Percentiles rank a stretch among this genome's conserved stretches.
phyloP scores from a whole-genome alignment of 495 filamentous ascomycete species.

The Trichoderma reesei region DNA sequence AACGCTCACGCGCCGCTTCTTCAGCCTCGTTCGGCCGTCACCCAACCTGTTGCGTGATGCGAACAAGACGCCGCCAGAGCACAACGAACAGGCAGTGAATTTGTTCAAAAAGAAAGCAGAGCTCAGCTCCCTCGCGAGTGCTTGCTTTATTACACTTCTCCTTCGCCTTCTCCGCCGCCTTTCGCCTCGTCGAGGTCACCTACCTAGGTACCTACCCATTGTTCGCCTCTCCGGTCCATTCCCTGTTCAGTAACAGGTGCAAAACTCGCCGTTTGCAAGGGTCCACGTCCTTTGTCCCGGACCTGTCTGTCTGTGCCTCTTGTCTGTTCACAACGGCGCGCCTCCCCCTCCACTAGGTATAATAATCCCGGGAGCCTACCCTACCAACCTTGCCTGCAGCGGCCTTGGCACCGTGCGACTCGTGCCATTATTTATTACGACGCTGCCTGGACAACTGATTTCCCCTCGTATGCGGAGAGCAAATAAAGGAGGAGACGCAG shows the following conservation, averaged over 20 bases:
- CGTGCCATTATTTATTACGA: constrained; percentile 5
- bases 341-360: neutral
- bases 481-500: constrained; percentile 2
- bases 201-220: too few relatives aligned
- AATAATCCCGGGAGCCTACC: neutral
- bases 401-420: neutral
- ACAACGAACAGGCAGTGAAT: neutral
- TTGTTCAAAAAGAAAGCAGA: neutral
- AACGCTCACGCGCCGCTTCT: neutral
- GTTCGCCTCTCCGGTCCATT: too few relatives aligned
- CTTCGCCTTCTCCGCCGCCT: too few relatives aligned
- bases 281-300: neutral
- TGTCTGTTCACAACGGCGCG: neutral
- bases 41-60: constrained; percentile 1
- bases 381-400: neutral
- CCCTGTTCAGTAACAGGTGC: too few relatives aligned
- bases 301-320: too few relatives aligned
- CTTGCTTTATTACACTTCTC: too few relatives aligned
- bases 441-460: constrained; percentile 1
- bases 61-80: neutral
- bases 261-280: neutral
- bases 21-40: neutral
- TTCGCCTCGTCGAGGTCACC: too few relatives aligned
- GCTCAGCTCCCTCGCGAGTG: neutral
- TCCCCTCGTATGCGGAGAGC: neutral